These are phyloP conservation scores for Pseudopyricularia cyperi DNA, from an alignment of 2,329 filamentous ascomycete genomes.

Conservation along the genomic window DNA sequence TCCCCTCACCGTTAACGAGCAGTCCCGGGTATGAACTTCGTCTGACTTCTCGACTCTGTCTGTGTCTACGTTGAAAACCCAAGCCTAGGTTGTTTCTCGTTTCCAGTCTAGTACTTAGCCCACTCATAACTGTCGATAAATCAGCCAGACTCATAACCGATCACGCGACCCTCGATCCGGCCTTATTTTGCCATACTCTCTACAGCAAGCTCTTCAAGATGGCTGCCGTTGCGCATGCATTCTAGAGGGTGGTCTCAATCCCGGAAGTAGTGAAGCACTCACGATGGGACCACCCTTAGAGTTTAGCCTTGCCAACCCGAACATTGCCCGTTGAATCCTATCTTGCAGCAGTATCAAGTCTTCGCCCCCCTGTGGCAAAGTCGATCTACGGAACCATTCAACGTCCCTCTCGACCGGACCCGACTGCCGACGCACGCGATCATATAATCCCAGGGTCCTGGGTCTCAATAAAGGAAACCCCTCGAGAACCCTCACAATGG, in stretches of 20 bases:
- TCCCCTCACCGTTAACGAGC: neutral
- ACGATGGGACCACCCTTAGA: conserved; percentile 45
- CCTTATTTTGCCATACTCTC: neutral
- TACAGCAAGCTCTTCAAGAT: conserved; percentile 26
- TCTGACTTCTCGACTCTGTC: neutral
- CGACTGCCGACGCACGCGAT: neutral
- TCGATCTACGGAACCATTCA: neutral
- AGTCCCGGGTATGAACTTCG: neutral
- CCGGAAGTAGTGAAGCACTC: conserved; percentile 16
- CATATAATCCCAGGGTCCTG: neutral
- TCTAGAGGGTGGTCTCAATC: conserved; percentile 4
- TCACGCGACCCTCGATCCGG: neutral
- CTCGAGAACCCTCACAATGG: neutral
- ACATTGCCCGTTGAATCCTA: conserved; percentile 2
- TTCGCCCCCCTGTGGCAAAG: neutral
- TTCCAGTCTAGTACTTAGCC: neutral
- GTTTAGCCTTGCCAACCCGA: conserved; percentile 19
- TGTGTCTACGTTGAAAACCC: neutral
- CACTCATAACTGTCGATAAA: neutral
- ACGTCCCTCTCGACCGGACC: neutral
- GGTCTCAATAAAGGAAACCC: too few relatives aligned
- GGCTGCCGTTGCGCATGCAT: conserved; percentile 23
- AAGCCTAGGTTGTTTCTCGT: neutral
- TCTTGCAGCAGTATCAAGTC: neutral
- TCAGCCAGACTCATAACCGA: neutral